Conservation (phyloP, 768 basidiomycete genomes). For the Favolaschia claudopus region DNA sequence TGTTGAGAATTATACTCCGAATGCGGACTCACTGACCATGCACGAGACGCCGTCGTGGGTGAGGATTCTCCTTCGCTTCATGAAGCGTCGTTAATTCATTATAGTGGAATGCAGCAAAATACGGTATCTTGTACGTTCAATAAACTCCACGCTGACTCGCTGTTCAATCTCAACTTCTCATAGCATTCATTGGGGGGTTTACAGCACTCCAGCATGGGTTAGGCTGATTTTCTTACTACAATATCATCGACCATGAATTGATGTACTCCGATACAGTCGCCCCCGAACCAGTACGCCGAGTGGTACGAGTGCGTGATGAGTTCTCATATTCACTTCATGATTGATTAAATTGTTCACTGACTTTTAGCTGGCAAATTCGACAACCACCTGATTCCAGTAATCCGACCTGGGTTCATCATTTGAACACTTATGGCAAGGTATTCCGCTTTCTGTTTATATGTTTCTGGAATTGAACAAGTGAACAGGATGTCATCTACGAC, state of each 20-base stretch:
- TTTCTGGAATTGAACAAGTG: neutral
- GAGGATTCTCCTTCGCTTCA: slow-evolving; percentile 13
- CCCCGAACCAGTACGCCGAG: slow-evolving; percentile 53
- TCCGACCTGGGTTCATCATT: slow-evolving; percentile 57
- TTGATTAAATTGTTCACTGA: no score
- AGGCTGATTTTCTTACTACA: neutral
- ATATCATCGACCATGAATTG: neutral
- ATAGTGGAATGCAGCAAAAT: slow-evolving; percentile 61
- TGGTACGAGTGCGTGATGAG: slow-evolving; percentile 59
- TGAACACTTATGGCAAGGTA: slow-evolving; percentile 54
- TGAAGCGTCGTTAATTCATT: neutral
- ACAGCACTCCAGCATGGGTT: slow-evolving; percentile 55
- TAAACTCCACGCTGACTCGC: slow-evolving; percentile 2
- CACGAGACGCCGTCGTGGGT: slow-evolving; percentile 68
- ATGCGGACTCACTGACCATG: slow-evolving; percentile 42
- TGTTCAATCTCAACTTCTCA: neutral
- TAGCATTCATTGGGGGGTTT: slow-evolving; percentile 61
- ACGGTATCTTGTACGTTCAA: slow-evolving; percentile 59
- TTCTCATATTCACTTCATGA: neutral
- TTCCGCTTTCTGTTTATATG: neutral
- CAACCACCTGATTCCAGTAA: slow-evolving; percentile 43
- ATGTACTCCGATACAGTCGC: slow-evolving; percentile 37
- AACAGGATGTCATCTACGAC: slow-evolving; percentile 58
- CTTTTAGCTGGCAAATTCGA: slow-evolving; percentile 47
- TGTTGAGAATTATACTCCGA: slow-evolving; percentile 48